These are phyloP conservation scores for Arthrobotrys pseudoclavata DNA, from an alignment of 2,329 filamentous ascomycete species.

Conservation along the genomic window DNA sequence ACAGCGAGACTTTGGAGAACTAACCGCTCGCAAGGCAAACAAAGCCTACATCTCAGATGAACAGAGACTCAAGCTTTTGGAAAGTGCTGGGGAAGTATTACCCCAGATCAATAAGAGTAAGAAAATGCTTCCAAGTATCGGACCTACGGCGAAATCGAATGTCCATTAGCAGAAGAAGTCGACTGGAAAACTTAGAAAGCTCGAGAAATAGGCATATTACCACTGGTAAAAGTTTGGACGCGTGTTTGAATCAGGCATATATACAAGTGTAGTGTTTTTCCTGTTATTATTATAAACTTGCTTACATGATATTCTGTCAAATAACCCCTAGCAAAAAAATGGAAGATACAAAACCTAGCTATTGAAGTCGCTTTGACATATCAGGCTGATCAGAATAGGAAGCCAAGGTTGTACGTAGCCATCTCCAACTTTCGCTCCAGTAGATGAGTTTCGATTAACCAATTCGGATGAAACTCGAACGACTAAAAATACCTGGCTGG, in stretches of 20 bases:
- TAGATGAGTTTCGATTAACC: background rate
- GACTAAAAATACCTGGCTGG: conserved; percentile 28
- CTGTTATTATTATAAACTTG: background rate
- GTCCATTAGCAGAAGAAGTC: background rate
- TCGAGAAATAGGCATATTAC: background rate
- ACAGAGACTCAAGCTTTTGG: conserved; percentile 18
- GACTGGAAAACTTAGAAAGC: background rate
- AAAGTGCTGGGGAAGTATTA: conserved; percentile 22
- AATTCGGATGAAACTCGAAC: conserved; percentile 39
- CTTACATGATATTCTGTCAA: background rate
- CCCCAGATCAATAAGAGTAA: conserved; percentile 30
- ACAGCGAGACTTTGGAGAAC: conserved; percentile 34
- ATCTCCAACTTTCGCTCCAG: conserved; percentile 5
- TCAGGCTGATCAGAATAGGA: conserved; percentile 36
- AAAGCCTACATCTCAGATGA: conserved; percentile 27
- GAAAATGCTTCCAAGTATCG: conserved; percentile 19
- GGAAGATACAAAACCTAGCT: background rate
- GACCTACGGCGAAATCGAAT: conserved; percentile 3
- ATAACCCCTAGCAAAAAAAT: background rate
- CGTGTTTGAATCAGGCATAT: background rate
- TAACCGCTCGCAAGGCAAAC: conserved; percentile 13
- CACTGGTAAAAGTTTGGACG: background rate
- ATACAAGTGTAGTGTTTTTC: background rate
- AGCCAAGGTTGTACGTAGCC: conserved; percentile 29
- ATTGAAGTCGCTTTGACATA: background rate